Evolutionary conservation across 2,329 filamentous ascomycete species (phyloP).

Genomic region (Penicillium capsulatum): DNA sequence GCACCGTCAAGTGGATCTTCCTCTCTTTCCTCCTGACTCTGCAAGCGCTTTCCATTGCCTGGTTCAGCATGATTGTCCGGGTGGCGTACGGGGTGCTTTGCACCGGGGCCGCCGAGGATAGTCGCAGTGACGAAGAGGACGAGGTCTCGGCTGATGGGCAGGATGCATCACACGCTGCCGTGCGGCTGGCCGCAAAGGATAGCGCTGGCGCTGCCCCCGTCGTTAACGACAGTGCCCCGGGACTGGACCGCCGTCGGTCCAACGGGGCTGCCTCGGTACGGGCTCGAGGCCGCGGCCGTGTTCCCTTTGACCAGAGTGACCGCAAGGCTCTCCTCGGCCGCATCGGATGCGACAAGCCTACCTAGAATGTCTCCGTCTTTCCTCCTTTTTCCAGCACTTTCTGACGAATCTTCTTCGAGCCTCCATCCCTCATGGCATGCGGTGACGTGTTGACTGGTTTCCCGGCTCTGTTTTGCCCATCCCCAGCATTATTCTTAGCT

Average conservation of each 20-base stretch:
- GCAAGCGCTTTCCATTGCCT: conserved; percentile 74
- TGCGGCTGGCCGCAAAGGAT: conserved; percentile 22
- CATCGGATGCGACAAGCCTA: conserved; percentile 75
- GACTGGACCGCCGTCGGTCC: conserved; percentile 32
- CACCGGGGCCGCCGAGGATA: conserved; percentile 74
- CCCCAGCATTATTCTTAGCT: too few relatives aligned
- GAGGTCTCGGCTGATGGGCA: conserved; percentile 47
- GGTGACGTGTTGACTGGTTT: conserved; percentile 11
- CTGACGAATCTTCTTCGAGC: conserved; percentile 14
- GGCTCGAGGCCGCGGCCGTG: conserved; percentile 36
- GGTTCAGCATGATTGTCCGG: conserved; percentile 84
- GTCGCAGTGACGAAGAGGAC: conserved; percentile 72
- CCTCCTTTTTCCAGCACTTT: conserved; percentile 4
- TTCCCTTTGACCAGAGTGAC: conserved; percentile 40
- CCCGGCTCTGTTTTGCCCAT: not conserved
- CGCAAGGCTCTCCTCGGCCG: conserved; percentile 72
- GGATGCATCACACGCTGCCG: conserved; percentile 25
- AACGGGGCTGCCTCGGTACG: conserved; percentile 34
- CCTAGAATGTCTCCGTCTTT: conserved; percentile 14
- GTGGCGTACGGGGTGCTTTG: conserved; percentile 76
- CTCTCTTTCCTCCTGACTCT: conserved; percentile 70
- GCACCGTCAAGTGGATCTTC: conserved; percentile 71
- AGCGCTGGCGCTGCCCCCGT: conserved; percentile 18
- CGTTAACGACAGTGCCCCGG: conserved; percentile 25
- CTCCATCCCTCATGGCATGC: conserved; percentile 13